These are phyloP conservation scores for Ceratocystis cubensis DNA, from an alignment of 2,329 filamentous ascomycete genomes.

Conservation along the genomic window DNA sequence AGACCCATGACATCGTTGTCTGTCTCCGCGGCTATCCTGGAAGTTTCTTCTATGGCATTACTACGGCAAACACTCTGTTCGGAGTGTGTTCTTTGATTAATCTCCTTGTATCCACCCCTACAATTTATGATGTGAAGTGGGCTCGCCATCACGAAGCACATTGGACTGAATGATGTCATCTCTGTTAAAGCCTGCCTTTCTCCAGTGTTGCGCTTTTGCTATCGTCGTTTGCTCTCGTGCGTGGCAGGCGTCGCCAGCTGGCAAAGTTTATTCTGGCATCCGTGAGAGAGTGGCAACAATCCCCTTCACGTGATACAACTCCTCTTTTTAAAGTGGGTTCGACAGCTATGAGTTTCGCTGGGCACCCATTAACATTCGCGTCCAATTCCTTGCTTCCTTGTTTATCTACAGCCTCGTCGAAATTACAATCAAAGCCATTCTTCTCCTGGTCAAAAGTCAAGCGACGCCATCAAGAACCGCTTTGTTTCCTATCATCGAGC, in stretches of 20 bases:
- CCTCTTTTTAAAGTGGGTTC: neutral
- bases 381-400: slow-evolving; percentile 4
- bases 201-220: neutral
- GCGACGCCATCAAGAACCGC: slow-evolving; percentile 1
- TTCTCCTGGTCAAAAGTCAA: neutral
- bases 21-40: neutral
- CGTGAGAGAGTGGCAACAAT: too few relatives aligned
- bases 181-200: too few relatives aligned
- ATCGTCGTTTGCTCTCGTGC: neutral
- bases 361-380: neutral
- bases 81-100: too few relatives aligned
- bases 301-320: neutral
- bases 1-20: neutral
- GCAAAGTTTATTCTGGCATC: neutral
- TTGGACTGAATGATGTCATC: too few relatives aligned
- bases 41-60: too few relatives aligned
- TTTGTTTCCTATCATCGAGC: slow-evolving; percentile 16
- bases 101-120: too few relatives aligned
- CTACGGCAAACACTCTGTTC: too few relatives aligned
- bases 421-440: neutral
- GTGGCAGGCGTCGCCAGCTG: neutral
- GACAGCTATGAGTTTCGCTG: neutral
- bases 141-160: too few relatives aligned
- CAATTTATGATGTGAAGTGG: too few relatives aligned
- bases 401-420: slow-evolving; percentile 10